A percentile compares a stretch with the other conserved stretches of the same genome.
phyloP scores from a whole-genome alignment of 1,284 basidiomycete species.

The Heliocybe sulcata region DNA sequence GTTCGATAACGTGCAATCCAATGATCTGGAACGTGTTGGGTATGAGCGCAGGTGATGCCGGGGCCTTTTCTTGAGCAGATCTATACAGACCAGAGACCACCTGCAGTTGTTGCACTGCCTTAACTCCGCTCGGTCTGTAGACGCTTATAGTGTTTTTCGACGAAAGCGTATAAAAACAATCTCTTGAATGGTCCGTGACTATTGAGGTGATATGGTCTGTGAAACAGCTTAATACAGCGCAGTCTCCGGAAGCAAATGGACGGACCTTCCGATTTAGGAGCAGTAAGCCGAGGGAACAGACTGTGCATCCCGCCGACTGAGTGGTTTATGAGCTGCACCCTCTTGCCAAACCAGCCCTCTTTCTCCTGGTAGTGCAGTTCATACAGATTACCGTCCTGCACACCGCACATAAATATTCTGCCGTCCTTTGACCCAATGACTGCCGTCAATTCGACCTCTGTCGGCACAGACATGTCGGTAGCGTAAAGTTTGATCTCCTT shows the following conservation, averaged over 20 bases:
- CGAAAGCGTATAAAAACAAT: conserved; percentile 71
- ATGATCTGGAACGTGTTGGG: conserved; percentile 61
- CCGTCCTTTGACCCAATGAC: conserved; percentile 78
- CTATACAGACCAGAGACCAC: conserved; percentile 65
- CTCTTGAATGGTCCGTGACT: conserved; percentile 56
- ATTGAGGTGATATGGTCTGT: conserved; percentile 67
- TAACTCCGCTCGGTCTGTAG: conserved; percentile 55
- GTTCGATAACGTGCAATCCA: conserved; percentile 56
- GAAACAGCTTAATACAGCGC: conserved; percentile 2
- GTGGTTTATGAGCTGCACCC: conserved; percentile 77
- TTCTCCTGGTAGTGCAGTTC: conserved; percentile 90
- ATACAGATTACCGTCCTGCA: conserved; percentile 84
- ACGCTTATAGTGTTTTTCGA: conserved; percentile 65
- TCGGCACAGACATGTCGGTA: conserved; percentile 77
- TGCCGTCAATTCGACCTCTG: conserved; percentile 80
- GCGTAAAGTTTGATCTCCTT: conserved; percentile 86
- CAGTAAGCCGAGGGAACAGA: conserved; percentile 59
- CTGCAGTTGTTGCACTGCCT: conserved; percentile 58
- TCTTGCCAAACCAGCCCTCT: conserved; percentile 91
- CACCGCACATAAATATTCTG: conserved; percentile 87
- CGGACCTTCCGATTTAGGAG: conserved; percentile 54
- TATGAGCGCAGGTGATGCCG: conserved; percentile 63
- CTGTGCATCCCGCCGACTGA: conserved; percentile 71
- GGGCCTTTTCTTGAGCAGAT: conserved; percentile 66
- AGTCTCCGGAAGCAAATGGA: conserved; percentile 7